Evolutionary conservation across 2,329 filamentous ascomycete species (phyloP), one percentile per base, ranked within the genome.

Genomic region (Rasamsonia emersonii): DNA sequence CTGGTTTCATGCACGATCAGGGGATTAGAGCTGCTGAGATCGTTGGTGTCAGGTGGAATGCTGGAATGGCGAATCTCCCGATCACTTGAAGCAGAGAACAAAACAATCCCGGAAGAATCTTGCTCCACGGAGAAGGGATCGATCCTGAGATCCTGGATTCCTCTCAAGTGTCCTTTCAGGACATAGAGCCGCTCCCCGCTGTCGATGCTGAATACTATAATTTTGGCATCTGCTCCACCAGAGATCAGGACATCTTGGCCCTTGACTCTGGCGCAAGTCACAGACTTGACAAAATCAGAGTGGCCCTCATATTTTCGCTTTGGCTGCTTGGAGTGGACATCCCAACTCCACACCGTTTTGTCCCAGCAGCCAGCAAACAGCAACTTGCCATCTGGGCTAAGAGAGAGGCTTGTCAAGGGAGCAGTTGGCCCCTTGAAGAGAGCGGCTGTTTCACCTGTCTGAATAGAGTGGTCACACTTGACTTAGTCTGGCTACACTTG

Each of bases 351-450:
- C 36, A 96, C 73, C 13, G 76, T 72, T 62, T 93, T 94, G 62
- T 98, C 89, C 91, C 91, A 98, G 37, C 80, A 91, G 19, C 88
- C 89, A 15, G 86, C 86, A 56, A 86, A 95, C 16, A 63, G 32
- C 8, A 95, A 53, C 1, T 71, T 81, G 38, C 66, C 68, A 16
- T 62, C 62, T 3, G 65, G 55, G 9, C 76, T 78, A 20, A 85
- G 66, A 10, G 82, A 76, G 17, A 93, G 60, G 44, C 81, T 83
- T 7, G 85, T 89, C 7, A 94, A 67, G 1, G 91, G 91, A 3
- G 85, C 81, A 27, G 71, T 73, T 11, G 88, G 84, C 2, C 86
- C 86, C 50, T 74, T 73, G 51, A 82, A 93, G 3, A 67, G 49
- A 9, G 61, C 56, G 31, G 57, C 40, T 25, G 53, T 63, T 44